Percentiles rank a stretch among this genome's conserved stretches.
phyloP scores from a whole-genome alignment of 2,329 filamentous ascomycete species.

The Coniochaeta sp. region DNA sequence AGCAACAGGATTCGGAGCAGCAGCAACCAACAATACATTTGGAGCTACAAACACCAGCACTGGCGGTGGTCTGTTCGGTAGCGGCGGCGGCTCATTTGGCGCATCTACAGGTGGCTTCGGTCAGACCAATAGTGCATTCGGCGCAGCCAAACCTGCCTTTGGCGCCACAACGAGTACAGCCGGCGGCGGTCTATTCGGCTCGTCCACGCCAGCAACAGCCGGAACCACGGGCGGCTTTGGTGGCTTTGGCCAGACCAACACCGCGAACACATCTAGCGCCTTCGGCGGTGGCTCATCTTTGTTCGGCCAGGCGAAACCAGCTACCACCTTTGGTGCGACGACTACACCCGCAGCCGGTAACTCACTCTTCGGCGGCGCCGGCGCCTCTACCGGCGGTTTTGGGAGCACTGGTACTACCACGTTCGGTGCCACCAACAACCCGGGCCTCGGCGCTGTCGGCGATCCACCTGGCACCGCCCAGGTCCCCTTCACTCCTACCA shows the following conservation, averaged over 20 bases:
- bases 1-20: not conserved
- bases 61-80: slow-evolving; percentile 36
- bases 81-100: slow-evolving; percentile 14
- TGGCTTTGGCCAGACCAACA: slow-evolving; percentile 30
- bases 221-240: slow-evolving; percentile 28
- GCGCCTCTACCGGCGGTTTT: slow-evolving; percentile 29
- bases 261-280: slow-evolving; percentile 18
- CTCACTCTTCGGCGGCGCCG: slow-evolving; percentile 38
- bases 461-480: slow-evolving; percentile 63
- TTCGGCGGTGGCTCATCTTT: slow-evolving; percentile 37
- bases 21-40: slow-evolving; percentile 20
- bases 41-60: slow-evolving; percentile 27
- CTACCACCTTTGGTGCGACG: slow-evolving; percentile 27
- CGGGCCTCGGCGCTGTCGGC: slow-evolving; percentile 43
- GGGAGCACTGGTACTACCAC: slow-evolving; percentile 23
- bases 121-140: slow-evolving; percentile 14
- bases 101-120: slow-evolving; percentile 14
- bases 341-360: slow-evolving; percentile 26
- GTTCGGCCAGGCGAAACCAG: slow-evolving; percentile 44
- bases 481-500: slow-evolving; percentile 59
- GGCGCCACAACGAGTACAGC: slow-evolving; percentile 33
- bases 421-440: slow-evolving; percentile 35
- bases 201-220: slow-evolving; percentile 27
- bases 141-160: slow-evolving; percentile 40
- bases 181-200: slow-evolving; percentile 38